Percentiles rank a stretch among this genome's conserved stretches.
Evolutionary conservation across 2,329 filamentous ascomycete species (phyloP).

Genomic region (Calonectria ilicicola): DNA sequence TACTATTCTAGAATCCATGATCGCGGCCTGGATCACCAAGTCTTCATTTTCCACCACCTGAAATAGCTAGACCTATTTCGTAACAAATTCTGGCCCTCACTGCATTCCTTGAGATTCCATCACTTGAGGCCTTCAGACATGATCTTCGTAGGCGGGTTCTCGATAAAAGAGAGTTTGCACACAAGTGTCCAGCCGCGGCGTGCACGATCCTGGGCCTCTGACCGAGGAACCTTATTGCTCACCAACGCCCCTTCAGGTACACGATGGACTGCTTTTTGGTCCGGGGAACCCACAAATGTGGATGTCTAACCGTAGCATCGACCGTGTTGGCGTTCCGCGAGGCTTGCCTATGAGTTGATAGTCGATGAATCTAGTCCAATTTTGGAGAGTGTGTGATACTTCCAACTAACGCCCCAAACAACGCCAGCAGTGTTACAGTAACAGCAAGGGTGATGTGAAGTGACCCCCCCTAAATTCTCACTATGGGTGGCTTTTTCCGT

Average conservation of each 20-base stretch:
- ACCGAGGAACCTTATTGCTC: not conserved
- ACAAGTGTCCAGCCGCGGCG: not conserved
- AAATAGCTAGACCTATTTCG: not conserved
- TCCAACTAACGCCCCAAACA: not conserved
- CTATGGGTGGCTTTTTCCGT: not conserved
- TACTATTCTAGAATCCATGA: not conserved
- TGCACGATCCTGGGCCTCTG: not conserved
- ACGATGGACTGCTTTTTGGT: not conserved
- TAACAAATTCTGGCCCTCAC: not conserved
- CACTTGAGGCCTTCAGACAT: not conserved
- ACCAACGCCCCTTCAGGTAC: constrained; percentile 5
- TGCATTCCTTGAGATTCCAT: not conserved
- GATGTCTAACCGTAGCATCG: not conserved
- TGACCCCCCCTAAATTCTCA: not conserved
- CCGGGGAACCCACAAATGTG: not conserved
- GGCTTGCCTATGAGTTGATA: not conserved
- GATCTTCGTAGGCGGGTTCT: not conserved
- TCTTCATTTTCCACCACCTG: not conserved
- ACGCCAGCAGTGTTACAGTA: not conserved
- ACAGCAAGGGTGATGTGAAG: not conserved
- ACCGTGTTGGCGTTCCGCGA: not conserved
- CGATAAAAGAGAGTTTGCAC: constrained; percentile 9
- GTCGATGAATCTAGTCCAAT: constrained; percentile 5
- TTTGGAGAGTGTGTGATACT: constrained; percentile 2
- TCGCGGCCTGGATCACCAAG: not conserved